Evolutionary conservation across 2,329 filamentous ascomycete species (phyloP), one percentile per base, ranked within the genome.

Genomic region (Stachybotrys chartarum): DNA sequence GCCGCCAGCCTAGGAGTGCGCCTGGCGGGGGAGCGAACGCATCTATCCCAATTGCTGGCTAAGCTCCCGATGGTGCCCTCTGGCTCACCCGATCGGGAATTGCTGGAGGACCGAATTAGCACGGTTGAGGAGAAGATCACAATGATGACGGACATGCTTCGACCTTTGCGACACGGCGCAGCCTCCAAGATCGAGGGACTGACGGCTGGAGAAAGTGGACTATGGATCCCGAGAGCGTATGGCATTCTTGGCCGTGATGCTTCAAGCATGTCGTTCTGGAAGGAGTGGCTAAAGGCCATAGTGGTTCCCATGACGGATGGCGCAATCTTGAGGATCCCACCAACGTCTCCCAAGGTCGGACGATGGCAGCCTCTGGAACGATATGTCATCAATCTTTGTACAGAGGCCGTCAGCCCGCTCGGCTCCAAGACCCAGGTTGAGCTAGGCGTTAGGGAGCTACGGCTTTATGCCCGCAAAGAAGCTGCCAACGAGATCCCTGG

Each of bases 161-260:
- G 93, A 57, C 94, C 94, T 16, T 84, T 99, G 62, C 83, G 94
- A 62, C 94, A 97, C 70, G 94, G 91, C 42, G 94, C 94, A 49
- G 93, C 94, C 32, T 93, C 92, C 52, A 97, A 96, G 74, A 99
- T 99, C 58, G 94, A 99, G 68, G 94, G 94, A 18, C 78, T 99
- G 58, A 97, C 93, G 0, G 90, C 95, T 61, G 92, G 93, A 48
- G 94, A 97, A 68, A 97, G 91, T 54, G 94, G 93, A 2, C 85
- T 97, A 57, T 99, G 94, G 94, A 91, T 91, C 52, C 94, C 94
- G 17, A 83, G 94, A 60, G 91, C 93, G 1, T 99, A 96, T 67
- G 94, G 94, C 56, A 87, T 99, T 58, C 78, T 99, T 59, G 94
- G 94, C 39, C 83, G 90, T 59, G 94, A 99, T 68, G 79, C 80